Base-by-base conservation (phyloP, 805 yeast genomes). In the Zygoascus biomembranicola region DNA sequence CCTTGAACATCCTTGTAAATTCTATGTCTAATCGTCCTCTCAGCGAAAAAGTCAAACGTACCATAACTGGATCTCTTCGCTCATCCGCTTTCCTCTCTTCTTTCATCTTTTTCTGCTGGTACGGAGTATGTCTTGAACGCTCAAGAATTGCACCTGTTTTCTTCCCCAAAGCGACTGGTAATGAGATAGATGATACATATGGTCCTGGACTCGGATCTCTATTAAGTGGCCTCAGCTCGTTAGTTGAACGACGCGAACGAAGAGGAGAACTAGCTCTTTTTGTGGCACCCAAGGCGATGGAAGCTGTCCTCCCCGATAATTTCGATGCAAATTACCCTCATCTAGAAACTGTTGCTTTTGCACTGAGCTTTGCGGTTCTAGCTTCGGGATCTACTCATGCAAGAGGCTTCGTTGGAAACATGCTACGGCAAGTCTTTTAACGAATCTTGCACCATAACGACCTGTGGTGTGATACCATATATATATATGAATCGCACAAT, bases 251-350 rank as follows among this genome's bases (percentile, higher is more conserved):
- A 5, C 66, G 69, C 1, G 69, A 63, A 50, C 64, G 80, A 31
- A 66, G 79, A 23, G 73, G 76, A 50, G 80, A 76, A 55, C 71
- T 76, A 63, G 77, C 78, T 0, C 66, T 76, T 28, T 76, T 76
- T 58, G 78, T 73, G 28, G 75, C 77, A 8, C 77, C 63, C 14
- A 56, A 57, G 44, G 63, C 63, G 4, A 43, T 59, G 20, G 49
- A 41, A 13, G 58, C 52, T 26, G 20, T 55, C 6, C 43, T 55
- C 10, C 53, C 54, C 14, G 48, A 45, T 20, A 13, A 47, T 39
- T 52, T 51, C 49, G 52, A 54, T 47, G 45, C 11, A 39, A 20
- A 16, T 6, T 32, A 43, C 42, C 20, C 41, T 11, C 19, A n/a
- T 16, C 26, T 16, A 9, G 62, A 59, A 44, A 49, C 53, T 3